phyloP scores from a whole-genome alignment of 2,329 filamentous ascomycete species.

The Alternaria arborescens region DNA sequence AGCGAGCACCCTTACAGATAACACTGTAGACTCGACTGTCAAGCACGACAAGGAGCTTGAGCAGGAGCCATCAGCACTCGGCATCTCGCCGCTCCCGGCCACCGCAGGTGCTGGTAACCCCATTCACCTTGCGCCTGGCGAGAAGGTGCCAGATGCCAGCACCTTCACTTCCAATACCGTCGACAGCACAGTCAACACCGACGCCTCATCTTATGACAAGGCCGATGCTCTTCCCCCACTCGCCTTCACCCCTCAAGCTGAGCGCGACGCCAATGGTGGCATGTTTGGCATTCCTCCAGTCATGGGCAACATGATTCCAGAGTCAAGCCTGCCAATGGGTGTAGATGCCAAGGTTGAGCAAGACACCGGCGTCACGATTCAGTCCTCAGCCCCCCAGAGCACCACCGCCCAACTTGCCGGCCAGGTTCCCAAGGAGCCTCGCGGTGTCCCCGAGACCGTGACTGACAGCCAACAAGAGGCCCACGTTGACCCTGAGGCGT shows the following conservation, averaged over 20 bases:
- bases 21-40: slow-evolving; percentile 72
- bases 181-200: slow-evolving; percentile 64
- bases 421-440: slow-evolving; percentile 56
- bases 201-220: slow-evolving; percentile 87
- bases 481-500: slow-evolving; percentile 71
- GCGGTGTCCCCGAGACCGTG: slow-evolving; percentile 66
- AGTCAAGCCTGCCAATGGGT: slow-evolving; percentile 80
- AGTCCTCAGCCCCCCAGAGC: slow-evolving; percentile 55
- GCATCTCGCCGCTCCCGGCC: slow-evolving; percentile 67
- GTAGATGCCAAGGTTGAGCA: slow-evolving; percentile 51
- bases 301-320: slow-evolving; percentile 75
- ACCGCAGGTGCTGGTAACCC: slow-evolving; percentile 75
- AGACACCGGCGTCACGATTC: slow-evolving; percentile 53
- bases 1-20: slow-evolving; percentile 67
- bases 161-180: slow-evolving; percentile 75
- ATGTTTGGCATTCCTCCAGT: slow-evolving; percentile 60
- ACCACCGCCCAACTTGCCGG: slow-evolving; percentile 58
- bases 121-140: slow-evolving; percentile 78
- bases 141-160: slow-evolving; percentile 76
- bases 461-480: slow-evolving; percentile 76
- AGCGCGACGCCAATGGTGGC: slow-evolving; percentile 54
- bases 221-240: slow-evolving; percentile 66
- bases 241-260: slow-evolving; percentile 54
- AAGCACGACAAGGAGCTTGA: slow-evolving; percentile 45
- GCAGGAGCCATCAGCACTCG: slow-evolving; percentile 56